Evolutionary conservation across 164 flowering plant species (phyloP), one percentile per base, ranked within the genome.

Genomic region (Vitis rupestris): DNA sequence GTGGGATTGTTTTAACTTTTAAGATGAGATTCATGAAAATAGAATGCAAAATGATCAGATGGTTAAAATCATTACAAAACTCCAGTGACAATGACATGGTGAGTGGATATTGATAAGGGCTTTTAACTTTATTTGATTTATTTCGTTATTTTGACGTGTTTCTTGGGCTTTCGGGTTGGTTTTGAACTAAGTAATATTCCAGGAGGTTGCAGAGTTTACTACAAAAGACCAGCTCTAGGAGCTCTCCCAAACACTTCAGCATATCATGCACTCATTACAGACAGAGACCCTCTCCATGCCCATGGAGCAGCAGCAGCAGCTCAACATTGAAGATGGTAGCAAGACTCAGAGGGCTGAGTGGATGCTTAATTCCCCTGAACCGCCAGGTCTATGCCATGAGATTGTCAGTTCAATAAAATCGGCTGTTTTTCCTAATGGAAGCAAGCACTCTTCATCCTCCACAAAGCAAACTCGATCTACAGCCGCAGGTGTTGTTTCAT

Each of bases 281-380:
- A 64, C 50, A 19, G 76, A 72, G 15, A 47, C 68, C 49, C 49
- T 54, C 52, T 53, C 44, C 30, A 72, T 23, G 27, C 27, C 27
- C 27, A 23, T 23, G 64, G 64, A 70, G 64, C 65, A 66, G 53
- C 74, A 68, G 29, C 74, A 71, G 64, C 70, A 61, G 17, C 64
- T 44, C 9, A 27, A 73, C 14, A 5, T 51, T 8, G 78, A 67
- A 9, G 65, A 53, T 16, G 4, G 23, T 14, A 6, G 61, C 17
- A 68, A 64, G 67, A 51, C 71, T 0, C 79, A 78, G 74, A 73
- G 82, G 15, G 12, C 80, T 48, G 69, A 54, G 2, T 78, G 81
- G 86, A 59, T 89, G 50, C 82, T 87, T 27, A 71, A 76, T 54
- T 64, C 87, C 8, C 86, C 90, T 1, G 75, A 83, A 23, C 97